Percentiles rank a stretch among this genome's conserved stretches.
These are phyloP conservation scores for Hyphopichia wangnamkhiaoensis DNA, from an alignment of 1,139 yeast species.

Conservation along the genomic window DNA sequence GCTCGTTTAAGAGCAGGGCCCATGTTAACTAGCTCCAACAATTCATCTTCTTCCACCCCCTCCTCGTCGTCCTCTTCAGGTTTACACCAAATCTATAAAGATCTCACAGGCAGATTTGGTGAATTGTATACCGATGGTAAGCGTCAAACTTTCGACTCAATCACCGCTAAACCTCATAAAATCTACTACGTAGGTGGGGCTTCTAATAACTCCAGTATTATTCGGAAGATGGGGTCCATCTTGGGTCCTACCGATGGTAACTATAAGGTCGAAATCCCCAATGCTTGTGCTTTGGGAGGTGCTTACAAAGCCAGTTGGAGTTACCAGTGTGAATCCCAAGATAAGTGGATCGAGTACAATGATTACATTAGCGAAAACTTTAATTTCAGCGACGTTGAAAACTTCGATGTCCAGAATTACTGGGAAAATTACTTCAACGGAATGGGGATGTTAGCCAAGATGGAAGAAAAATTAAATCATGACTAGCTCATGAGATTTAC, in stretches of 20 bases:
- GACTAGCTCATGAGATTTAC: too few species aligned
- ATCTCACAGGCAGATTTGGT: conserved; percentile 36
- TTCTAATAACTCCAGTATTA: conserved; percentile 68
- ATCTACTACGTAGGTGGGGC: conserved; percentile 90
- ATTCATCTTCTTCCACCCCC: conserved; percentile 14
- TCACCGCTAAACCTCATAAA: conserved; percentile 62
- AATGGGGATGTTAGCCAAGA: conserved; percentile 50
- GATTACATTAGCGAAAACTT: conserved; percentile 44
- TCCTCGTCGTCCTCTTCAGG: conserved; percentile 6
- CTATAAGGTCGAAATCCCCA: conserved; percentile 73
- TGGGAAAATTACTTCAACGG: conserved; percentile 55
- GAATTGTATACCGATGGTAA: conserved; percentile 53
- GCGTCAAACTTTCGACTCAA: conserved; percentile 40
- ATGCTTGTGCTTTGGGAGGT: conserved; percentile 96
- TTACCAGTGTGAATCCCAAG: conserved; percentile 34
- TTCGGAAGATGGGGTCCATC: conserved; percentile 67
- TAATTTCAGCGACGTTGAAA: conserved; percentile 50
- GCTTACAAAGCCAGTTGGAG: conserved; percentile 87
- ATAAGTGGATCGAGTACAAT: conserved; percentile 41
- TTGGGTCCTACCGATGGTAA: conserved; percentile 66
- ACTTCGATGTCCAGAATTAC: conserved; percentile 38
- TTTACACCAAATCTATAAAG: conserved; percentile 22
- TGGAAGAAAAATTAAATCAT: conserved; percentile 29
- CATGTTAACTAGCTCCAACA: conserved; percentile 39
- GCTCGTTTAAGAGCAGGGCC: conserved; percentile 82